A percentile compares a stretch with the other conserved stretches of the same genome.
phyloP scores from a whole-genome alignment of 306 rosid species.

The Corylus avellana region DNA sequence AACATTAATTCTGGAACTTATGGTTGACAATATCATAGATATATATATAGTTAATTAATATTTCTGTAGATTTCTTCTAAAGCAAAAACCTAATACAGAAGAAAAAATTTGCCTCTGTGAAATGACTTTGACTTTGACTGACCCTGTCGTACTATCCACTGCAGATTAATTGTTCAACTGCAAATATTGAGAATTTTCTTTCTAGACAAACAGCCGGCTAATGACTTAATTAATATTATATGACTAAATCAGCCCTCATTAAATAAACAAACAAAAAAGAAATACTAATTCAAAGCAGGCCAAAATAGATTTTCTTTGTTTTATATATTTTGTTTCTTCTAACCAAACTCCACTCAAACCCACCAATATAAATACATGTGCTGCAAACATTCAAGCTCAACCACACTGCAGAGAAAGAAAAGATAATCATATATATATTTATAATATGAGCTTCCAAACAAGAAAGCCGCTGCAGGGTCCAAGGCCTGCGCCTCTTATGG shows the following conservation, averaged over 20 bases:
- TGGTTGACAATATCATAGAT: not conserved
- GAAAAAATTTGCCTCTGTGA: not conserved
- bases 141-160: not conserved
- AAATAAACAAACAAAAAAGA: too few relatives aligned
- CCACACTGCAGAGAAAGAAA: not conserved
- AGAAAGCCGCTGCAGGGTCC: slow-evolving; percentile 36
- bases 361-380: too few relatives aligned
- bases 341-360: too few relatives aligned
- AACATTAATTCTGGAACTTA: too few relatives aligned
- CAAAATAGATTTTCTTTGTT: too few relatives aligned
- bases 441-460: slow-evolving; percentile 8
- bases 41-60: not conserved
- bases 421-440: not conserved
- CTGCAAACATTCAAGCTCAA: not conserved
- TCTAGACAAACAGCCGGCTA: slow-evolving; percentile 11
- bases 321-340: too few relatives aligned
- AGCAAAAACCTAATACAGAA: not conserved
- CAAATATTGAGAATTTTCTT: not conserved
- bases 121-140: slow-evolving; percentile 2
- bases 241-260: not conserved
- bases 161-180: not conserved
- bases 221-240: not conserved
- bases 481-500: slow-evolving; percentile 36
- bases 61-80: not conserved
- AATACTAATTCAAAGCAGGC: not conserved